Evolutionary conservation across 148 eudicot species (phyloP), one percentile per base, ranked within the genome.

Genomic region (Silene conica): DNA sequence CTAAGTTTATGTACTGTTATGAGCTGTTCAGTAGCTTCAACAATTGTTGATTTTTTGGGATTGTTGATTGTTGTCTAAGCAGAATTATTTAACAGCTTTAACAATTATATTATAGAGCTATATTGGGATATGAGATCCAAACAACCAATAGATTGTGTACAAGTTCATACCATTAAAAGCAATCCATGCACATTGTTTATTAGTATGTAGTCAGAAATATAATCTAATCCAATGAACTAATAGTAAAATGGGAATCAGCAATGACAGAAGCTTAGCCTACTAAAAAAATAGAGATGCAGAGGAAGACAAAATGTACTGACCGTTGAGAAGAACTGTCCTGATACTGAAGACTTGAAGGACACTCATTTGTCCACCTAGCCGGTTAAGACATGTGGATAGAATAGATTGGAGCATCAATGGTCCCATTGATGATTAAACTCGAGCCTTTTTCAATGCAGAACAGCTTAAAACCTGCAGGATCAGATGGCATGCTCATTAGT

Each of bases 251-350:
- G 22, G 56, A 71, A 31, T 71, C 7, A 79, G 21, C 19, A 73
- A 5, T 66, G 69, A 67, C 52, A 73, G 54, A 73, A 26, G 69
- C 62, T 73, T 21, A 31, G 73, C 73, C 57, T 60, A 61, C 62
- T 43, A 66, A 64, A 71, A 75, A 59, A 57, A 23, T 12, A 71
- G 68, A 70, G 23, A 46, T 59, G 75, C 63, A 80, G 63, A 67
- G 56, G 43, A 80, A 71, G 75, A 66, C 76, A 75, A 75, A 63
- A 71, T 74, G 74, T 74, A 79, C 74, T 79, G 71, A 74, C 82
- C 74, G 55, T 69, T 69, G 70, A 60, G 57, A 63, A 71, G 76
- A 71, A 71, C 67, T 71, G 75, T 71, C 73, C 60, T 45, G 79
- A 63, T 19, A 4, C 21, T 64, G 55, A 66, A 75, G 67, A 75